Conservation (phyloP, 73 alveolate species). For the Stentor coeruleus region DNA sequence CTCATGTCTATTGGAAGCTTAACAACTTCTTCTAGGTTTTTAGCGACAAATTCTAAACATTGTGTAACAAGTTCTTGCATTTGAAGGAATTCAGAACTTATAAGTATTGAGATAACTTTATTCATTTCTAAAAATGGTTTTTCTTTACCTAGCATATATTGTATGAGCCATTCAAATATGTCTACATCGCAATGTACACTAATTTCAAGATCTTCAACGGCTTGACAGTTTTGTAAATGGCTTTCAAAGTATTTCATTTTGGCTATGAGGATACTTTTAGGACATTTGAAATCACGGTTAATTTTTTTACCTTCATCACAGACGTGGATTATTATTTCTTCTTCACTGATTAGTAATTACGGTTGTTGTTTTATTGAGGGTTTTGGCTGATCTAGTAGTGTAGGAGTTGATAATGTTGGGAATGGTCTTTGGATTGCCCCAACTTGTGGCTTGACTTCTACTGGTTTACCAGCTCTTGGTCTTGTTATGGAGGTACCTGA, state of each 20-base stretch:
- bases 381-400: not conserved
- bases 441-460: not conserved
- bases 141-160: conserved; percentile 24
- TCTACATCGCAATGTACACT: conserved; percentile 67
- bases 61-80: conserved; percentile 52
- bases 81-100: conserved; percentile 50
- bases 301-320: conserved; percentile 56
- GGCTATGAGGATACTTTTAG: conserved; percentile 40
- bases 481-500: not conserved
- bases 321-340: conserved; percentile 46
- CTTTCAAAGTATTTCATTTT: conserved; percentile 67
- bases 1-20: conserved; percentile 67
- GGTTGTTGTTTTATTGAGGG: not conserved
- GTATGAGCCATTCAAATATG: conserved; percentile 70
- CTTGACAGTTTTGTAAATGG: conserved; percentile 37
- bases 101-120: conserved; percentile 54
- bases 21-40: conserved; percentile 44
- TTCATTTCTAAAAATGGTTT: conserved; percentile 21
- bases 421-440: not conserved
- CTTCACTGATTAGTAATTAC: not conserved
- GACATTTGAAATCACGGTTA: conserved; percentile 56
- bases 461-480: not conserved
- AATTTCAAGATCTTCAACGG: conserved; percentile 62
- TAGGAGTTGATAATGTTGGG: conserved; percentile 2
- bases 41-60: conserved; percentile 43